A percentile compares a stretch with the other conserved stretches of the same genome.
Conservation (phyloP, 495 filamentous ascomycete species). For the Neurospora sp. region DNA sequence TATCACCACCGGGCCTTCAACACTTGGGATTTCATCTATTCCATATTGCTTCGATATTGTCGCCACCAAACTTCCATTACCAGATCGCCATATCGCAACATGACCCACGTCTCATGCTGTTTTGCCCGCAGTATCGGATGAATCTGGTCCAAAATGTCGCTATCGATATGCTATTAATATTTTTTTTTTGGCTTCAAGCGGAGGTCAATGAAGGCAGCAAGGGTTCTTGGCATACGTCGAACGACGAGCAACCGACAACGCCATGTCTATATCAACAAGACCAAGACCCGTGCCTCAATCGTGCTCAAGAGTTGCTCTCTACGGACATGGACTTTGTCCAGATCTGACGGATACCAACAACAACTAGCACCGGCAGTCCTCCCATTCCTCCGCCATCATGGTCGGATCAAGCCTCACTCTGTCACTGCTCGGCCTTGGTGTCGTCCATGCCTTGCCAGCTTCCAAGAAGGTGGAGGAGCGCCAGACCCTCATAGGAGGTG, state of each 20-base stretch:
- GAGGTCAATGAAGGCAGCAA: neutral
- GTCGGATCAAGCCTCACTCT: constrained; percentile 19
- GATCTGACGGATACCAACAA: neutral
- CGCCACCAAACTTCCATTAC: constrained; percentile 17
- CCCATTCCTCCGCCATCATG: constrained; percentile 13
- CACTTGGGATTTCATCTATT: constrained; percentile 25
- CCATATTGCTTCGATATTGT: constrained; percentile 27
- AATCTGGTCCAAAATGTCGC: neutral
- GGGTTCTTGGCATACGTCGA: neutral
- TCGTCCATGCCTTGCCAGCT: constrained; percentile 20
- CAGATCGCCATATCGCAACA: constrained; percentile 8
- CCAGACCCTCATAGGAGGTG: constrained; percentile 6
- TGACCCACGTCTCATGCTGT: constrained; percentile 7
- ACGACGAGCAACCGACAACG: neutral
- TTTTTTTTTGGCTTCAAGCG: neutral
- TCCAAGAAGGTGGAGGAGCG: constrained; percentile 9
- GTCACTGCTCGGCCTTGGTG: constrained; percentile 21
- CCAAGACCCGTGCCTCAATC: constrained; percentile 1
- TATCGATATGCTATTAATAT: constrained; percentile 21
- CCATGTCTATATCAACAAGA: constrained; percentile 15
- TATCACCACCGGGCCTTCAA: constrained; percentile 14
- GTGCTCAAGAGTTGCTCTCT: neutral
- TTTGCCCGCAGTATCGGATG: constrained; percentile 5
- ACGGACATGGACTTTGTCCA: constrained; percentile 10
- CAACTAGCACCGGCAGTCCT: neutral